These are phyloP conservation scores for Dendrobium officinale DNA, from an alignment of 106 monocot genomes.

Conservation along the genomic window DNA sequence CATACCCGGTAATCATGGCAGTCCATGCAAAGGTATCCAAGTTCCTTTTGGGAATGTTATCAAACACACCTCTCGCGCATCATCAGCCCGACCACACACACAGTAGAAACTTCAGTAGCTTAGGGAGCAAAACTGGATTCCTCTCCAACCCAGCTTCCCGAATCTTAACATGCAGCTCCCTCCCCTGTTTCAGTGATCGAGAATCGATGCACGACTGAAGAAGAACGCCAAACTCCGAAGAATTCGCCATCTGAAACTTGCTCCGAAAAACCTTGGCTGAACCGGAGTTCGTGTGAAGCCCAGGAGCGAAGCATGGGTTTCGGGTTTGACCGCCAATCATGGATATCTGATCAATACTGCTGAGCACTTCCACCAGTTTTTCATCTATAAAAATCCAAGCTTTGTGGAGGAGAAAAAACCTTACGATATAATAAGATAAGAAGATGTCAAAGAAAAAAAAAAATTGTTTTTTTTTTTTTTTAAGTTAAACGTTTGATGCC, in stretches of 20 bases:
- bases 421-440: no score
- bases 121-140: slow-evolving; percentile 33
- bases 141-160: slow-evolving; percentile 29
- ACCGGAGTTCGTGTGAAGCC: neutral
- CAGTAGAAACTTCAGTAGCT: slow-evolving; percentile 36
- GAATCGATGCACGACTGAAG: slow-evolving; percentile 36
- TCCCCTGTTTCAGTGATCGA: slow-evolving; percentile 25
- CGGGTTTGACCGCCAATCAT: neutral
- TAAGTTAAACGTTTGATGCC: no score
- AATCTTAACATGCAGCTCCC: slow-evolving; percentile 28
- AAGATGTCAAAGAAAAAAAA: no score
- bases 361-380: neutral
- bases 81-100: slow-evolving; percentile 14
- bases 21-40: slow-evolving; percentile 22
- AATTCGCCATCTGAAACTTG: neutral
- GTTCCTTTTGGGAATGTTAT: slow-evolving; percentile 22
- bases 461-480: no score
- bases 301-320: slow-evolving; percentile 1
- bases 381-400: neutral
- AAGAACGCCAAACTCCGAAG: slow-evolving; percentile 20
- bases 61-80: slow-evolving; percentile 30
- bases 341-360: neutral
- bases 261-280: neutral
- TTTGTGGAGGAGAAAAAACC: no score
- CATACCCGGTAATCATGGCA: slow-evolving; percentile 24